phyloP scores from a whole-genome alignment of 306 rosid species.

The Casuarina cunninghamiana region DNA sequence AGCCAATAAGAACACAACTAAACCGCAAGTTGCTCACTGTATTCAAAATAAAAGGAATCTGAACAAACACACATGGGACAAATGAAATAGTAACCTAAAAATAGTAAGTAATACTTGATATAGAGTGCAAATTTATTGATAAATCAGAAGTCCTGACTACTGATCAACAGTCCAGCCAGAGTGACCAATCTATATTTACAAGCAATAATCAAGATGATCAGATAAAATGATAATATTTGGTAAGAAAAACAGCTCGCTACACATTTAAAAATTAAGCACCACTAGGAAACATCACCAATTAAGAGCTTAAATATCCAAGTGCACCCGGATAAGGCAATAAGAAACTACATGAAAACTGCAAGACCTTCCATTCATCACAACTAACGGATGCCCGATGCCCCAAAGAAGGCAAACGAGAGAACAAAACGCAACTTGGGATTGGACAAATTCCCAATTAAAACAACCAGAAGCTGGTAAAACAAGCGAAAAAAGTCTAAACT shows the following conservation, averaged over 20 bases:
- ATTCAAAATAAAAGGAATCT: slow-evolving; percentile 1
- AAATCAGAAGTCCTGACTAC: not conserved
- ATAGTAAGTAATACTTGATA: not conserved
- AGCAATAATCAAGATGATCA: not conserved
- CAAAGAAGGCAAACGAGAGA: not conserved
- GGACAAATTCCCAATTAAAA: not conserved
- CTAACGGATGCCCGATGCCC: not conserved
- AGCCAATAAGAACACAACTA: slow-evolving; percentile 29
- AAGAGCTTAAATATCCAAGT: not conserved
- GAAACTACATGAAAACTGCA: not conserved
- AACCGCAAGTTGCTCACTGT: slow-evolving; percentile 5
- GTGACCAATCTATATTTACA: not conserved
- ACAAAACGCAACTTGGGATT: not conserved
- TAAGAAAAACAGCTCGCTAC: not conserved
- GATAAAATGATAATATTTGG: not conserved
- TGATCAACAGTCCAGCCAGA: slow-evolving; percentile 5
- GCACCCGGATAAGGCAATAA: not conserved
- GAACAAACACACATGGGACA: slow-evolving; percentile 11
- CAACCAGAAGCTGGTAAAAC: not conserved
- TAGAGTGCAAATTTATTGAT: not conserved
- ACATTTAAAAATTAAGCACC: not conserved
- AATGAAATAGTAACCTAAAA: not conserved
- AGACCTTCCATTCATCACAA: not conserved
- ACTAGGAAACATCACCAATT: not conserved
- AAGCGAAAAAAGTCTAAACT: not conserved